Evolutionary conservation across 2,329 filamentous ascomycete genomes (phyloP), one percentile per base, ranked within the genome.

Genomic region (Calonectria ilicicola): DNA sequence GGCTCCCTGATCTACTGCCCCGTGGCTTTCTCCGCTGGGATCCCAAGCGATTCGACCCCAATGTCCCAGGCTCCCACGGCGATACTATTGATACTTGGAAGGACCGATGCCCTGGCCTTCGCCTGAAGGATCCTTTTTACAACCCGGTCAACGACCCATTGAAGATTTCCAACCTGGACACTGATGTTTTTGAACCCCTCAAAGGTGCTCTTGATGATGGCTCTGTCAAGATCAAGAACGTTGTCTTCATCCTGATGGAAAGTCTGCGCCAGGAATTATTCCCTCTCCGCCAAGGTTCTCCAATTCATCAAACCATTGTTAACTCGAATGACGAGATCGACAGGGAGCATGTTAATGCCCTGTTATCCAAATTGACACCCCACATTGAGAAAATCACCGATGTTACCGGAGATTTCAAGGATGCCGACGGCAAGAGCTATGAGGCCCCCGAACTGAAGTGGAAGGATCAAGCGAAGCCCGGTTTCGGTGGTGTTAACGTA

Each of bases 211-310:
- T 85, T 1, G 74, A 74, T 4, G 75, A 79, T 12, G 75, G 74
- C 1, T 65, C 74, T 1, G 79, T 86, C 29, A 82, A 82, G 53
- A 86, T 88, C 63, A 86, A 86, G 72, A 85, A 88, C 63, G 81
- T 88, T 7, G 79, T 87, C 40, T 78, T 87, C 19, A 70, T 88
- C 3, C 83, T 86, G 17, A 81, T 88, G 51, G 86, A 88, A 72
- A 86, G 84, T 69, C 85, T 86, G 0, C 83, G 86, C 15, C 82
- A 83, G 15, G 86, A 88, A 64, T 81, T 87, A 7, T 88, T 87
- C 67, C 86, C 86, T 0, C 74, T 88, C 15, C 84, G 85, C 26
- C 84, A 85, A 65, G 81, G 81, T 2, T 85, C 83, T 2, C 77
- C 84, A n/a, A 82, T 86, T 8, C 83, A 82, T 60, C 77, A 83